Conservation (phyloP, 1,139 yeast species). For the Trichomonascaceae sp. region DNA sequence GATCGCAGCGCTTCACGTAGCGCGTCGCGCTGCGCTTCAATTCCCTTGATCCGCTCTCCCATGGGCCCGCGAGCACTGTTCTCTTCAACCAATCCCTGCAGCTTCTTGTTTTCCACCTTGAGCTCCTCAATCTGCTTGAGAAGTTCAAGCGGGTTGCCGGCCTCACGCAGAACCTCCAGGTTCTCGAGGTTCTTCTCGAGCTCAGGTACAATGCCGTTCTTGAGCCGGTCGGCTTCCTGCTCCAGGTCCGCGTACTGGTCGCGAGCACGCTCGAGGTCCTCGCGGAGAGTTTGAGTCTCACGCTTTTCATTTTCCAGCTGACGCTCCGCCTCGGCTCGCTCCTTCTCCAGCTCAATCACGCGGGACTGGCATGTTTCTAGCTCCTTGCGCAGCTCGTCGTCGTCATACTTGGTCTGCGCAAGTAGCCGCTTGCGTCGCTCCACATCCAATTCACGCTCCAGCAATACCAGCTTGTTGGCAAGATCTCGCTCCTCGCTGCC, state of each 20-base stretch:
- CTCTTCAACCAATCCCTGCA: slow-evolving; percentile 21
- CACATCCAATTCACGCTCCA: slow-evolving; percentile 19
- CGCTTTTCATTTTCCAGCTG: slow-evolving; percentile 13
- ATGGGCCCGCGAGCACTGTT: slow-evolving; percentile 22
- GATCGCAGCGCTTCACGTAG: slow-evolving; percentile 29
- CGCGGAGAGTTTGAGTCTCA: slow-evolving; percentile 13
- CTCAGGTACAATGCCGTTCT: slow-evolving; percentile 21
- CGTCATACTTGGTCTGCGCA: slow-evolving; percentile 13
- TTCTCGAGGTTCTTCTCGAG: slow-evolving; percentile 17
- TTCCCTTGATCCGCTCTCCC: slow-evolving; percentile 23
- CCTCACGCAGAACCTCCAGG: slow-evolving; percentile 18
- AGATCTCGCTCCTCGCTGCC: slow-evolving; percentile 7
- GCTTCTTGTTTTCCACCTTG: slow-evolving; percentile 23
- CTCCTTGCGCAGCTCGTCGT: slow-evolving; percentile 4
- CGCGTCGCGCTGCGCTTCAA: slow-evolving; percentile 31
- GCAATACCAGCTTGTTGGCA: slow-evolving; percentile 16
- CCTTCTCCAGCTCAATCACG: slow-evolving; percentile 14
- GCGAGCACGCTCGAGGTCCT: slow-evolving; percentile 11
- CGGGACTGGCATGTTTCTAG: slow-evolving; percentile 8
- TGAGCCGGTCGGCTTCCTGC: slow-evolving; percentile 23
- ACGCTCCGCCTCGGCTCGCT: slow-evolving; percentile 14
- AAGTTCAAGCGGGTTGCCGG: slow-evolving; percentile 22
- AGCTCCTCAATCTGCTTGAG: slow-evolving; percentile 22
- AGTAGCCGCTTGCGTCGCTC: slow-evolving; percentile 23
- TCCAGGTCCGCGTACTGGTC: slow-evolving; percentile 20